Conservation (phyloP, 2,329 filamentous ascomycete species). For the Fusarium penzigii region DNA sequence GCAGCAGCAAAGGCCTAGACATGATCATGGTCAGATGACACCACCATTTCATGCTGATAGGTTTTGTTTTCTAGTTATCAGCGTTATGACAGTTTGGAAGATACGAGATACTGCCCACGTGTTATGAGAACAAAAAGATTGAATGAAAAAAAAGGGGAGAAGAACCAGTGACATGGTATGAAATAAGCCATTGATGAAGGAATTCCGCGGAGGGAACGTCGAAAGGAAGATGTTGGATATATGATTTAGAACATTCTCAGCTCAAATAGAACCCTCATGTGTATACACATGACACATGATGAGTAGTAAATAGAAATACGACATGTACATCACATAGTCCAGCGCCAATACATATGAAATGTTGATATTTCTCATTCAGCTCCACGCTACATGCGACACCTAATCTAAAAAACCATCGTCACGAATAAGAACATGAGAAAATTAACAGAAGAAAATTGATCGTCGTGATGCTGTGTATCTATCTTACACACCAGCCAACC, state of each 20-base stretch:
- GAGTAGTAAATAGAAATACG: too few relatives aligned
- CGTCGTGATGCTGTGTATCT: constrained; percentile 12
- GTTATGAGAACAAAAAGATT: not conserved
- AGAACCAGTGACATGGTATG: not conserved
- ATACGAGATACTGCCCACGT: not conserved
- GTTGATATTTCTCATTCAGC: too few relatives aligned
- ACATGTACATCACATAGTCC: too few relatives aligned
- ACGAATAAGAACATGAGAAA: not conserved
- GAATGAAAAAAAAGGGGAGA: not conserved
- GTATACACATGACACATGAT: too few relatives aligned
- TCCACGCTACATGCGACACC: too few relatives aligned
- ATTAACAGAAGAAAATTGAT: constrained; percentile 6
- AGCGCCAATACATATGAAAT: too few relatives aligned
- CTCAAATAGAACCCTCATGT: too few relatives aligned
- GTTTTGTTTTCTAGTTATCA: not conserved
- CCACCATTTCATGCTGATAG: too few relatives aligned
- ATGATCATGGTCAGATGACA: too few relatives aligned
- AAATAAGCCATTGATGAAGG: not conserved
- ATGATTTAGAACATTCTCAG: too few relatives aligned
- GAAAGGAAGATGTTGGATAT: too few relatives aligned
- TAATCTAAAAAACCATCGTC: not conserved
- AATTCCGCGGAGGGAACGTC: not conserved
- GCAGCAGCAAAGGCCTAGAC: too few relatives aligned
- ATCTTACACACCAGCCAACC: constrained; percentile 18
- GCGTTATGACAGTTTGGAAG: not conserved